phyloP scores from a whole-genome alignment of 164 flowering plant species.

The Tinospora cordifolia region DNA sequence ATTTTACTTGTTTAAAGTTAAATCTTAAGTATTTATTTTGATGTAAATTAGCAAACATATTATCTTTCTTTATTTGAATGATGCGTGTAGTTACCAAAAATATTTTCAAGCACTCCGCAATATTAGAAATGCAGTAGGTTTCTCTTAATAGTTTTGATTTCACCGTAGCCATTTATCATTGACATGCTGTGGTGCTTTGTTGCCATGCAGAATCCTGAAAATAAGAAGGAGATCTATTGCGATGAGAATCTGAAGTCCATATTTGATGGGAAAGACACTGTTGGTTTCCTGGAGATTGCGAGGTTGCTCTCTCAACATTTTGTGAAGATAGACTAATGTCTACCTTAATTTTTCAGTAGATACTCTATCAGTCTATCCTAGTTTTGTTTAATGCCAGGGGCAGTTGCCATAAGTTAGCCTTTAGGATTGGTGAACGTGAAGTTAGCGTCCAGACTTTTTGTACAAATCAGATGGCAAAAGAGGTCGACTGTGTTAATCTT shows the following conservation, averaged over 20 bases:
- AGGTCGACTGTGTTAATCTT: background rate
- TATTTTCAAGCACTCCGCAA: no score
- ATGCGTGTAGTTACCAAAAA: no score
- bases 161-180: no score
- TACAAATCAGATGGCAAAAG: background rate
- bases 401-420: background rate
- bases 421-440: constrained; percentile 1
- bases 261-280: constrained; percentile 54
- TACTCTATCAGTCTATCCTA: background rate
- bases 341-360: background rate
- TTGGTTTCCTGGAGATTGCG: constrained; percentile 53
- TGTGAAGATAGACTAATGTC: constrained; percentile 32
- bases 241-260: constrained; percentile 69
- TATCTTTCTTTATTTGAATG: no score
- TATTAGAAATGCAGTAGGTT: no score
- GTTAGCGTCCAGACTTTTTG: background rate
- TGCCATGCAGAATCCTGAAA: constrained; percentile 44
- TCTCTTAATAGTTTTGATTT: background rate
- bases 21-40: no score
- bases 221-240: constrained; percentile 53
- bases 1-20: no score
- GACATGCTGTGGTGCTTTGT: background rate
- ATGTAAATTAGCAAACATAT: no score
- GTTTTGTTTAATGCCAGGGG: background rate
- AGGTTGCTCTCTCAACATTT: constrained; percentile 46